These are phyloP conservation scores for Talaromyces sp. DNA, from an alignment of 2,329 filamentous ascomycete genomes.

Conservation along the genomic window DNA sequence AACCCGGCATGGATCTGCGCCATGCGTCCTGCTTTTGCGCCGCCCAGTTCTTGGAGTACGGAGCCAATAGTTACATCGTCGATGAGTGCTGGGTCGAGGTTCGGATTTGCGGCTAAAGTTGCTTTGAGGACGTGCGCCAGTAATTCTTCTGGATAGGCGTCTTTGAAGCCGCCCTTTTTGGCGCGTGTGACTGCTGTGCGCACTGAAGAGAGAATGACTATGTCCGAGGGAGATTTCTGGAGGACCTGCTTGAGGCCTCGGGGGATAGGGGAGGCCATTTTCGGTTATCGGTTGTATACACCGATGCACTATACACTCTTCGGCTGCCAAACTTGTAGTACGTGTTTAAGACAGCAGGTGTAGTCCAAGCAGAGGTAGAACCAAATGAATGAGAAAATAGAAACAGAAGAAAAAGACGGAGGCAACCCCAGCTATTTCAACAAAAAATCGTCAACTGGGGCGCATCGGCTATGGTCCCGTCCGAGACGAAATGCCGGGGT, in stretches of 20 bases:
- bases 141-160: slow-evolving; percentile 87
- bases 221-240: slow-evolving; percentile 72
- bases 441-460: background rate
- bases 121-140: slow-evolving; percentile 62
- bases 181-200: slow-evolving; percentile 82
- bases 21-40: slow-evolving; percentile 87
- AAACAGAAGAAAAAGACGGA: slow-evolving; percentile 3
- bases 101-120: slow-evolving; percentile 68
- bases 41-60: slow-evolving; percentile 85
- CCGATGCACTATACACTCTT: background rate
- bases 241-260: slow-evolving; percentile 73
- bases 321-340: no score
- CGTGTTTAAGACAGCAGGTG: background rate
- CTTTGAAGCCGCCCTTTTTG: slow-evolving; percentile 77
- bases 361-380: background rate
- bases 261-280: slow-evolving; percentile 49
- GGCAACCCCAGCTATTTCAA: slow-evolving; percentile 22
- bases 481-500: slow-evolving; percentile 24
- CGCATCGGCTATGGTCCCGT: slow-evolving; percentile 34
- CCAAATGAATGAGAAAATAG: background rate
- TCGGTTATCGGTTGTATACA: background rate
- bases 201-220: slow-evolving; percentile 85
- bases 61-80: slow-evolving; percentile 84
- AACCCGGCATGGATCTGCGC: slow-evolving; percentile 80
- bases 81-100: slow-evolving; percentile 64